Conservation (phyloP, 768 basidiomycete species). For the Russula olivacea region DNA sequence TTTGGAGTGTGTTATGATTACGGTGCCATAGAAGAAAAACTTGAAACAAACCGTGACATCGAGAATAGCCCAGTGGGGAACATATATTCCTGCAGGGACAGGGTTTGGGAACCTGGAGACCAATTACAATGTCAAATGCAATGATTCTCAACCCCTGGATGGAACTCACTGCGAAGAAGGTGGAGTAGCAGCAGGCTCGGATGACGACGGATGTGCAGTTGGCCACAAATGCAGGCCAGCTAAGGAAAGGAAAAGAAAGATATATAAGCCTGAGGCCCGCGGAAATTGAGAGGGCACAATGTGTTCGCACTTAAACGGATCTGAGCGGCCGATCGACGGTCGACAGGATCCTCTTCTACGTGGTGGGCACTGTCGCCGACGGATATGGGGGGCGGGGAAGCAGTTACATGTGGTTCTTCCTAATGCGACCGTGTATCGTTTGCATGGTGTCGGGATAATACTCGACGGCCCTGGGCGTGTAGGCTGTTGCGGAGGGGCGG, state of each 20-base stretch:
- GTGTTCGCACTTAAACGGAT: not conserved
- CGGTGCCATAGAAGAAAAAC: not conserved
- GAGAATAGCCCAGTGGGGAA: slow-evolving; percentile 4
- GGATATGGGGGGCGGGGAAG: too few relatives aligned
- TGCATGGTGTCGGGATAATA: too few relatives aligned
- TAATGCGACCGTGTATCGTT: too few relatives aligned
- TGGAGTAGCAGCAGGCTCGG: too few relatives aligned
- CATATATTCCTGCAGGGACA: slow-evolving; percentile 7
- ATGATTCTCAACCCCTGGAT: too few relatives aligned
- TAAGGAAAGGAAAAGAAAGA: not conserved
- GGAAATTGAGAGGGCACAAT: too few relatives aligned
- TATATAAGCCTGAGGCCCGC: not conserved
- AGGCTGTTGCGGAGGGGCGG: too few relatives aligned
- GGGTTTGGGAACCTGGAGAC: slow-evolving; percentile 2
- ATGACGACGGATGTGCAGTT: slow-evolving; percentile 5
- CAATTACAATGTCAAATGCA: not conserved
- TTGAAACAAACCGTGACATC: slow-evolving; percentile 2
- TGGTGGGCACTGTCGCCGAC: too few relatives aligned
- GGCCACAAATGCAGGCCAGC: not conserved
- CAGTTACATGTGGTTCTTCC: too few relatives aligned
- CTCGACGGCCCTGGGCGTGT: too few relatives aligned
- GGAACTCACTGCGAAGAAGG: slow-evolving; percentile 3
- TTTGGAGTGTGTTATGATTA: not conserved
- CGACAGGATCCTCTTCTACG: too few relatives aligned
- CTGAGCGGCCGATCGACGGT: too few relatives aligned